Base-by-base conservation (phyloP, 148 eudicot genomes). In the Polygonum aviculare region DNA sequence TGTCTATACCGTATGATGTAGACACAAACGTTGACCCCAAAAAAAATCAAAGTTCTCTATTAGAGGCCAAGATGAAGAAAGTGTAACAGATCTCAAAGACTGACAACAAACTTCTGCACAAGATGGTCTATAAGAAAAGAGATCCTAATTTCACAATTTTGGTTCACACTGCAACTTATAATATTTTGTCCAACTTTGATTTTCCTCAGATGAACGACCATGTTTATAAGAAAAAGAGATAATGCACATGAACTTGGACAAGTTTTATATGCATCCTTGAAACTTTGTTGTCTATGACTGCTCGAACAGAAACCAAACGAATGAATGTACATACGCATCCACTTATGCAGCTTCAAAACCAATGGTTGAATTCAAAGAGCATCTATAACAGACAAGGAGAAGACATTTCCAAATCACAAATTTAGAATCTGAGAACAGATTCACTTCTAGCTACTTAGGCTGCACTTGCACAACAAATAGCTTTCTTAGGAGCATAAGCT, bases 71-170 rank as follows among this genome's bases (percentile, higher is more conserved):
- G 18, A 63, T 35, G 70, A 14, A 63, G 40, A 26, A 9, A 35
- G 70, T 33, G 70, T 33, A 63, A n/a, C 70, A 63, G 18, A 63
- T 33, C 33, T 63, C 40, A 63, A 63, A n/a, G 70, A 35, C 70
- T 63, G 70, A 35, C 12, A 33, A 35, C 14, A n/a, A 15, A 63
- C 3, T 26, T 12, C 70, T 33, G 70, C 39, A 63, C 41, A 63
- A 63, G 40, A 63, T 63, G 18, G 70, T 63, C 39, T 35, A 63
- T 51, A 31, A 33, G 11, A 62, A 62, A 62, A 62, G 21, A 36
- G 41, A 16, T 36, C 7, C 70, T 33, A 63, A 35, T 33, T 63
- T 60, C 40, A 31, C 70, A 59, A 59, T 59, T 59, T 26, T 59
- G 33, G 0, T 7, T 7, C 2, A 22, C 22, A 22, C 35, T n/a